Conservation (phyloP, 23 red algal genomes). For the Gracilaria caudata region DNA sequence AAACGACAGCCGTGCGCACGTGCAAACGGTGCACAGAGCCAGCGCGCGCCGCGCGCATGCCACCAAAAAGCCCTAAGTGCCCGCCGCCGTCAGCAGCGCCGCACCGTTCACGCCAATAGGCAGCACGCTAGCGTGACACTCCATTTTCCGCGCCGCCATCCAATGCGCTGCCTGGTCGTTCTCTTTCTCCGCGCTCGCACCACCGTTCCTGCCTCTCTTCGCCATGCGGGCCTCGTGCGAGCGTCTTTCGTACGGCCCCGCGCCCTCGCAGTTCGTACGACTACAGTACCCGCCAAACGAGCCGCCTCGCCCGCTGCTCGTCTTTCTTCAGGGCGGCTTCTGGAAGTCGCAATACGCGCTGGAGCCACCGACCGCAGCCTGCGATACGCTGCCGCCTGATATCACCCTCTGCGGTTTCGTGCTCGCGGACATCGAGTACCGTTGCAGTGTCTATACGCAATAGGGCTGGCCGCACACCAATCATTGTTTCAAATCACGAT, state of each 20-base stretch:
- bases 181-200: no score
- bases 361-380: slow-evolving; percentile 33
- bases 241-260: background rate
- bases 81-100: no score
- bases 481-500: slow-evolving; percentile 60
- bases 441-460: slow-evolving; percentile 25
- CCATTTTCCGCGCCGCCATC: no score
- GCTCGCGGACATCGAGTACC: slow-evolving; percentile 57
- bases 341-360: slow-evolving; percentile 50
- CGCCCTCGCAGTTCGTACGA: slow-evolving; percentile 8
- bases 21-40: no score
- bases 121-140: no score
- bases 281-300: background rate
- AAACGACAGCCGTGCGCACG: no score
- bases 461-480: slow-evolving; percentile 52
- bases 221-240: no score
- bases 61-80: no score
- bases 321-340: slow-evolving; percentile 67
- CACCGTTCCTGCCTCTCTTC: no score
- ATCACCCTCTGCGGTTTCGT: slow-evolving; percentile 20
- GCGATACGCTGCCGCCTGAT: slow-evolving; percentile 35
- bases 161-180: no score
- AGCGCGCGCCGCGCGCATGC: no score
- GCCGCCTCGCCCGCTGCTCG: slow-evolving; percentile 18
- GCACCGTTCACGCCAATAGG: no score